Evolutionary conservation across 768 basidiomycete species (phyloP).

Genomic region (Cystofilobasidium bisporidii): DNA sequence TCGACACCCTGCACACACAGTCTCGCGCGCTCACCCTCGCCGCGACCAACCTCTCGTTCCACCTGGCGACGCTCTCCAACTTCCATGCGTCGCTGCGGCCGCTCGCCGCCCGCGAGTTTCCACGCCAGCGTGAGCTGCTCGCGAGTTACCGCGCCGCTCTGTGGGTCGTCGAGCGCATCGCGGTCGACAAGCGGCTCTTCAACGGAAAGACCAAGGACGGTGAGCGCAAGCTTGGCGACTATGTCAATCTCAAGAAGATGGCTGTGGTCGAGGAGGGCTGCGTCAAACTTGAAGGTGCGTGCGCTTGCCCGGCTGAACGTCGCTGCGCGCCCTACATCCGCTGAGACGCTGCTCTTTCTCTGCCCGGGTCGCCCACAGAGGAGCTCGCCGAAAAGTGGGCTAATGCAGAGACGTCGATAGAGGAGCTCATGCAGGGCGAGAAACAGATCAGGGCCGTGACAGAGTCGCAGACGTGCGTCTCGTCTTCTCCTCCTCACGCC

Average conservation of each 20-base stretch:
- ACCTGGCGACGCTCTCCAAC: neutral
- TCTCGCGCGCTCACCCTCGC: neutral
- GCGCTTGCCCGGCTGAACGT: neutral
- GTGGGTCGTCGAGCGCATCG: constrained; percentile 11
- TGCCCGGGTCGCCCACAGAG: neutral
- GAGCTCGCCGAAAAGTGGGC: constrained; percentile 1
- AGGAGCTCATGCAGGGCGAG: neutral
- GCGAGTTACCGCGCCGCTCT: constrained; percentile 1
- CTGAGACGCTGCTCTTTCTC: too few species aligned
- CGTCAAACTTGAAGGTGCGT: constrained; percentile 7
- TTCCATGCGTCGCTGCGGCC: neutral
- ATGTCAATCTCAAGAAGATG: constrained; percentile 19
- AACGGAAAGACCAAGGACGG: neutral
- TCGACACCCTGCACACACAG: constrained; percentile 3
- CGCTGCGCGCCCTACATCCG: too few species aligned
- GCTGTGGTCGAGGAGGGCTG: constrained; percentile 15
- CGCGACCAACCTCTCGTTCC: constrained; percentile 5
- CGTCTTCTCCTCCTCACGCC: neutral
- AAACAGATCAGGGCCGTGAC: neutral
- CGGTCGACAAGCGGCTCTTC: neutral
- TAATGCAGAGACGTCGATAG: neutral
- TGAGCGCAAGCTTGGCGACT: constrained; percentile 8
- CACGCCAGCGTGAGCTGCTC: constrained; percentile 5
- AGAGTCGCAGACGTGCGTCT: neutral
- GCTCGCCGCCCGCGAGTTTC: constrained; percentile 6